phyloP scores from a whole-genome alignment of 2,329 filamentous ascomycete species.

The Didymella keratinophila region DNA sequence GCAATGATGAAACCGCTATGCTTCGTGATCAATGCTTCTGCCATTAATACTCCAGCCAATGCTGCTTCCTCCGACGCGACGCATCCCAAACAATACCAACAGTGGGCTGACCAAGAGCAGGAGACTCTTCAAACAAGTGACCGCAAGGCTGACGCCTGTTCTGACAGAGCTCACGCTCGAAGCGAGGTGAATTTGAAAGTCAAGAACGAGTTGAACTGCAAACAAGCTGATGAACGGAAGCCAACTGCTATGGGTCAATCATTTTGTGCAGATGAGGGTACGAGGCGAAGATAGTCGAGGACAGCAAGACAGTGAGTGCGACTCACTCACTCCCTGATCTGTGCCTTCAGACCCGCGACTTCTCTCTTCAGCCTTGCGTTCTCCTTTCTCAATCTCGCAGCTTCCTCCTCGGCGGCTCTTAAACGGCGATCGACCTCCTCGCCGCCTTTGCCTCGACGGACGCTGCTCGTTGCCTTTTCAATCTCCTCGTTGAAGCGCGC shows the following conservation, averaged over 20 bases:
- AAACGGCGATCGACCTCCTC: conserved; percentile 77
- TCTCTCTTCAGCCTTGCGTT: conserved; percentile 84
- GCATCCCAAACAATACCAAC: not conserved
- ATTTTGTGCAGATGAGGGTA: not conserved
- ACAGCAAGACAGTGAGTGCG: conserved; percentile 2
- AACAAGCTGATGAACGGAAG: conserved; percentile 2
- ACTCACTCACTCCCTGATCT: conserved; percentile 55
- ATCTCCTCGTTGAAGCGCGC: conserved; percentile 92
- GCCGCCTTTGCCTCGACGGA: conserved; percentile 77
- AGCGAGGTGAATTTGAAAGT: not conserved
- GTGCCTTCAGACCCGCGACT: conserved; percentile 69
- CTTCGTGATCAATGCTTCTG: conserved; percentile 2
- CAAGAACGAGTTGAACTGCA: conserved; percentile 2
- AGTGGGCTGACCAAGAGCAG: not conserved
- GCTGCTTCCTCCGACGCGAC: not conserved
- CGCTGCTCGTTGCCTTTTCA: conserved; percentile 75
- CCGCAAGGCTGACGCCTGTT: not conserved
- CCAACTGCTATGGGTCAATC: conserved; percentile 13
- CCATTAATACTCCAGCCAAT: conserved; percentile 9
- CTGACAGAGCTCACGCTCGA: not conserved
- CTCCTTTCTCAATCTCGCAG: conserved; percentile 80
- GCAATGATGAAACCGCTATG: conserved; percentile 18
- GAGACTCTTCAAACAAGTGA: not conserved
- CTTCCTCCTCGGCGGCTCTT: conserved; percentile 79
- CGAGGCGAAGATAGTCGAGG: not conserved